These are phyloP conservation scores for Aspergillus cejpii DNA, from an alignment of 2,329 filamentous ascomycete species.

Conservation along the genomic window DNA sequence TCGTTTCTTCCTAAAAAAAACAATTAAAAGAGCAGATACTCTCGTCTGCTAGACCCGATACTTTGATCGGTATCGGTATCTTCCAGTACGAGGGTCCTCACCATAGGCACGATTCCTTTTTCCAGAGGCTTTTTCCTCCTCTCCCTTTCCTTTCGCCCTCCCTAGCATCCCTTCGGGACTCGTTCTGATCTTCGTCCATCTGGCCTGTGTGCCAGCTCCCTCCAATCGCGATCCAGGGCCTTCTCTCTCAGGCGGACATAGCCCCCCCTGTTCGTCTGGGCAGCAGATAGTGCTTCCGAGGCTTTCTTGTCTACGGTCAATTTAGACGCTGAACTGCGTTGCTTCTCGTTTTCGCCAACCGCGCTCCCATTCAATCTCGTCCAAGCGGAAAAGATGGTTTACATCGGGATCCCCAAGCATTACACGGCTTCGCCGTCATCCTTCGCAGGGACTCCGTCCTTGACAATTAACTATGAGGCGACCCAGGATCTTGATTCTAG, in stretches of 20 bases:
- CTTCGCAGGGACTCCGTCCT: conserved; percentile 69
- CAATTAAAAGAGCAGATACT: conserved; percentile 48
- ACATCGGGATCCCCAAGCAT: conserved; percentile 69
- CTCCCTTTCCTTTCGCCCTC: conserved; percentile 73
- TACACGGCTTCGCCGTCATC: conserved; percentile 76
- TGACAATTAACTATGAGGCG: conserved; percentile 96
- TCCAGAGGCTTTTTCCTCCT: conserved; percentile 72
- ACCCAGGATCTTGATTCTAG: conserved; percentile 86
- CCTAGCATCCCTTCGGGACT: conserved; percentile 65
- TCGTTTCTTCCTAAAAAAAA: conserved; percentile 16
- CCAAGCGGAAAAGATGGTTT: conserved; percentile 65
- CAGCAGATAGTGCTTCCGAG: conserved; percentile 90
- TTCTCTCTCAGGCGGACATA: conserved; percentile 91
- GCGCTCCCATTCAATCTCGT: conserved; percentile 9
- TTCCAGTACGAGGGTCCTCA: conserved; percentile 56
- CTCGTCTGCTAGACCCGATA: conserved; percentile 82
- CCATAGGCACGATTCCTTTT: conserved; percentile 78
- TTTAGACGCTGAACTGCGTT: conserved; percentile 9
- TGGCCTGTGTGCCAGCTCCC: conserved; percentile 67
- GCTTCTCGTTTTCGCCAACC: conserved; percentile 3
- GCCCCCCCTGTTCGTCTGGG: conserved; percentile 85
- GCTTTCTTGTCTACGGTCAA: conserved; percentile 28
- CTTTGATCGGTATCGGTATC: conserved; percentile 76
- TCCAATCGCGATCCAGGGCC: conserved; percentile 66
- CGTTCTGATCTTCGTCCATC: conserved; percentile 55